Evolutionary conservation across 768 basidiomycete species (phyloP).

Genomic region (Xerocomellus intermedius): DNA sequence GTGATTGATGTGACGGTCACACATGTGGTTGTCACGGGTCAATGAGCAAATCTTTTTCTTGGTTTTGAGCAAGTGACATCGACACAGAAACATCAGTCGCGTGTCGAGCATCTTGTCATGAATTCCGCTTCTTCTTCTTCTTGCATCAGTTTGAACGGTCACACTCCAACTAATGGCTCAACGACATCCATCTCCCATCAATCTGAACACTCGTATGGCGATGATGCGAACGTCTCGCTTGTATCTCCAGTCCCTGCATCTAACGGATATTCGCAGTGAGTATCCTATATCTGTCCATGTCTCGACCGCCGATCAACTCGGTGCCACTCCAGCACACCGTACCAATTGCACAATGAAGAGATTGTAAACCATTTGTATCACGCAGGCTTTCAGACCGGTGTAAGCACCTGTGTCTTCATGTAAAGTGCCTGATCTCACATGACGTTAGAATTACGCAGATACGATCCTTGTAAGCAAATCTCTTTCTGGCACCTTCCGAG

Average conservation of each 20-base stretch:
- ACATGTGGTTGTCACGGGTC: slow-evolving; percentile 12
- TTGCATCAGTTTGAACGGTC: slow-evolving; percentile 48
- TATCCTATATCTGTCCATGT: slow-evolving; percentile 14
- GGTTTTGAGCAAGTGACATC: slow-evolving; percentile 6
- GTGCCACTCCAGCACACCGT: slow-evolving; percentile 38
- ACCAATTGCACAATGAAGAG: slow-evolving; percentile 69
- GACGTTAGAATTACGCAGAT: slow-evolving; percentile 74
- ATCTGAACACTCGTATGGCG: slow-evolving; percentile 38
- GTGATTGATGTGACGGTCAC: slow-evolving; percentile 24
- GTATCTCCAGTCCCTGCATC: slow-evolving; percentile 39
- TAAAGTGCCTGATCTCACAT: slow-evolving; percentile 13
- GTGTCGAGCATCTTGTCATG: slow-evolving; percentile 21
- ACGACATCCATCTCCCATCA: slow-evolving; percentile 37
- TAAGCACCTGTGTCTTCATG: slow-evolving; percentile 41
- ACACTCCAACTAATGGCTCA: slow-evolving; percentile 50
- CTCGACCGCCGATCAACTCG: slow-evolving; percentile 6
- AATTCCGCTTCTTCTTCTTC: slow-evolving; percentile 34
- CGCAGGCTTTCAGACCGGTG: slow-evolving; percentile 78
- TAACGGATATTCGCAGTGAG: slow-evolving; percentile 66
- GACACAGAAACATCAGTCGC: neutral
- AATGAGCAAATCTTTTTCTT: slow-evolving; percentile 22
- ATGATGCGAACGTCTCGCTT: slow-evolving; percentile 24
- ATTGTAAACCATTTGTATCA: slow-evolving; percentile 79
- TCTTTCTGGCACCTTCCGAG: slow-evolving; percentile 1
- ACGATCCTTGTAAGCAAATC: slow-evolving; percentile 62